Percentiles rank a stretch among this genome's conserved stretches.
Conservation (phyloP, 495 filamentous ascomycete genomes). For the Aspergillus funiculosus region DNA sequence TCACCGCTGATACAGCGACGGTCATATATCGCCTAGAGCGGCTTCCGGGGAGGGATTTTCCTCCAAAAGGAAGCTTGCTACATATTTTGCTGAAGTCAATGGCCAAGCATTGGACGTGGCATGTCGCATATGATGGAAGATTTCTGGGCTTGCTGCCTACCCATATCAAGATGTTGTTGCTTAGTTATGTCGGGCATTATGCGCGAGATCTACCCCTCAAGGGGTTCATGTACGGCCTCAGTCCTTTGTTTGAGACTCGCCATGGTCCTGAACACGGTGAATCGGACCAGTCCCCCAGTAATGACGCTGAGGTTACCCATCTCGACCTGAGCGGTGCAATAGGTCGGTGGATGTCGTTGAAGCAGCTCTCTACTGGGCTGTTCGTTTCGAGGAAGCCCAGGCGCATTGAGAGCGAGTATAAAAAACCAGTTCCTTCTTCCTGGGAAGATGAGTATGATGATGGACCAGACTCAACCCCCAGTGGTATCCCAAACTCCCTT, state of each 20-base stretch:
- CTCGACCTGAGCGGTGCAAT: slow-evolving; percentile 62
- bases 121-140: slow-evolving; percentile 59
- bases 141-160: slow-evolving; percentile 59
- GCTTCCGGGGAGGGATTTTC: slow-evolving; percentile 42
- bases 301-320: slow-evolving; percentile 49
- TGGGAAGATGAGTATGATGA: slow-evolving; percentile 34
- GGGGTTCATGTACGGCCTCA: slow-evolving; percentile 26
- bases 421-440: slow-evolving; percentile 29
- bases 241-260: slow-evolving; percentile 24
- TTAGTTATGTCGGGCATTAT: slow-evolving; percentile 59
- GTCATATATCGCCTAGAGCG: slow-evolving; percentile 33
- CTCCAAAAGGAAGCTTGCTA: slow-evolving; percentile 46
- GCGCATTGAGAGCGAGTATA: neutral
- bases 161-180: slow-evolving; percentile 53
- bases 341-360: slow-evolving; percentile 53
- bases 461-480: slow-evolving; percentile 33
- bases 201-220: slow-evolving; percentile 28
- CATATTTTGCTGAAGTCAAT: slow-evolving; percentile 55
- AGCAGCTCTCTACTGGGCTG: slow-evolving; percentile 51
- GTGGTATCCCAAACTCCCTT: slow-evolving; percentile 36
- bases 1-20: slow-evolving; percentile 6
- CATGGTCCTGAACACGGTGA: slow-evolving; percentile 7
- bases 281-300: slow-evolving; percentile 22
- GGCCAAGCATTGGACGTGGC: slow-evolving; percentile 63
- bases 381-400: slow-evolving; percentile 28